Percentiles rank a stretch among this genome's conserved stretches.
phyloP scores from a whole-genome alignment of 345 rosid genomes.

The Carallia pectinifolia region DNA sequence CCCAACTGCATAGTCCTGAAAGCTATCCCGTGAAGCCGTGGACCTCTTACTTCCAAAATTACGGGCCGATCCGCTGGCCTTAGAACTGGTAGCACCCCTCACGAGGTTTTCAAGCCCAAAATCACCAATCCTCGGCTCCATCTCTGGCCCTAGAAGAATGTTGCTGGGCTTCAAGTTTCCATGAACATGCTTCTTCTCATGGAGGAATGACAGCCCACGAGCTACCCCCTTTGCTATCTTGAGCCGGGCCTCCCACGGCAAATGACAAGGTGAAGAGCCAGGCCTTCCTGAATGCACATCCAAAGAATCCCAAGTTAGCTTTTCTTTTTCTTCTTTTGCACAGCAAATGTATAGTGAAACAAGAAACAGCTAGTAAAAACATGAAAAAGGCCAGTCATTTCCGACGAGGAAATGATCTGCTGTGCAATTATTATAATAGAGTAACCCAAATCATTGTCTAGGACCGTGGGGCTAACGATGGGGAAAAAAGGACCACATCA shows the following conservation, averaged over 20 bases:
- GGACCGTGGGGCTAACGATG: constrained; percentile 39
- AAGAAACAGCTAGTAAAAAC: no score
- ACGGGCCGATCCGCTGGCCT: constrained; percentile 57
- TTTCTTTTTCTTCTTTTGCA: no score
- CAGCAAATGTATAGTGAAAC: no score
- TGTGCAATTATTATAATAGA: no score
- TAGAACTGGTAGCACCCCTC: constrained; percentile 57
- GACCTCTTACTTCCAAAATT: constrained; percentile 89
- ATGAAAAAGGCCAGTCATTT: not conserved
- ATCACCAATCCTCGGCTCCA: constrained; percentile 85
- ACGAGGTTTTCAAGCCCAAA: constrained; percentile 83
- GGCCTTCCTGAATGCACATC: constrained; percentile 49
- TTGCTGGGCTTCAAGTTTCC: constrained; percentile 90
- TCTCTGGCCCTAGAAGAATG: constrained; percentile 62
- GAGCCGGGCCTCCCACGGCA: constrained; percentile 87
- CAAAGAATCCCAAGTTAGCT: not conserved
- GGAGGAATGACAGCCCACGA: constrained; percentile 73
- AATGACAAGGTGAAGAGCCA: constrained; percentile 80
- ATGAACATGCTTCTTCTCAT: constrained; percentile 85
- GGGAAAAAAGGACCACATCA: constrained; percentile 12
- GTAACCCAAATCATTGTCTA: constrained; percentile 32
- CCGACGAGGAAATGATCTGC: not conserved
- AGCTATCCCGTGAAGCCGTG: constrained; percentile 46
- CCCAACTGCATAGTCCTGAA: constrained; percentile 49
- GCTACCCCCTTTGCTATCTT: constrained; percentile 79